Conservation (phyloP, 495 filamentous ascomycete genomes). For the Xylaria nigripes region DNA sequence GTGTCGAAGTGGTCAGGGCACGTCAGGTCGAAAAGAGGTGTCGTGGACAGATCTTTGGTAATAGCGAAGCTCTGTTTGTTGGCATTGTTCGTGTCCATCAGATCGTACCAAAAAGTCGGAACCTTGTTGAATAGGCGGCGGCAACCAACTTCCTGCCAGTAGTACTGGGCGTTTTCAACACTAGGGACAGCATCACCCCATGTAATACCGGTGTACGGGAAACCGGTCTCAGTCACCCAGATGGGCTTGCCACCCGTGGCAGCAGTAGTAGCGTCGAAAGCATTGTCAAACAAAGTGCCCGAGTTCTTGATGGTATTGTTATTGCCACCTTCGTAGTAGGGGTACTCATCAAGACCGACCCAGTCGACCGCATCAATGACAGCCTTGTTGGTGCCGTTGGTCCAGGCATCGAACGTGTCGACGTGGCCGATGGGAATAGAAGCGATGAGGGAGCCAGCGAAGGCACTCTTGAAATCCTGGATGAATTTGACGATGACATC, state of each 20-base stretch:
- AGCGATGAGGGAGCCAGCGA: conserved; percentile 24
- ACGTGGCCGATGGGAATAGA: conserved; percentile 42
- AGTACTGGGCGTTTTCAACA: conserved; percentile 56
- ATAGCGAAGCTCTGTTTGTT: conserved; percentile 39
- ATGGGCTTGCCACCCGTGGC: conserved; percentile 36
- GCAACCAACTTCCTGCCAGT: conserved; percentile 67
- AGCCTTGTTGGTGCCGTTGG: conserved; percentile 37
- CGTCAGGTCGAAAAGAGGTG: conserved; percentile 50
- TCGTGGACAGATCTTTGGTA: conserved; percentile 44
- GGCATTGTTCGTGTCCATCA: conserved; percentile 39
- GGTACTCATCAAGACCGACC: conserved; percentile 44
- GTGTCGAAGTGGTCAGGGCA: conserved; percentile 41
- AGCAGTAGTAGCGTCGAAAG: conserved; percentile 26
- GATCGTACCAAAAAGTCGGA: conserved; percentile 59
- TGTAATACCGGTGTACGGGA: conserved; percentile 34
- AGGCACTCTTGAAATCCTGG: conserved; percentile 36
- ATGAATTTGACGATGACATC: conserved; percentile 39
- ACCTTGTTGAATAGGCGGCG: conserved; percentile 51
- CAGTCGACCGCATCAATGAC: conserved; percentile 43
- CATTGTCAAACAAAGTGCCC: conserved; percentile 33
- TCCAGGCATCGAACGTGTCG: conserved; percentile 45
- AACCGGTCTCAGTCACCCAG: conserved; percentile 48
- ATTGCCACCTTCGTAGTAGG: conserved; percentile 42
- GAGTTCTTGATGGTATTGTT: conserved; percentile 38
- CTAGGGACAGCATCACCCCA: conserved; percentile 52